Conservation (phyloP, 352 stramenopile species). For the Globisporangium barbulae region DNA sequence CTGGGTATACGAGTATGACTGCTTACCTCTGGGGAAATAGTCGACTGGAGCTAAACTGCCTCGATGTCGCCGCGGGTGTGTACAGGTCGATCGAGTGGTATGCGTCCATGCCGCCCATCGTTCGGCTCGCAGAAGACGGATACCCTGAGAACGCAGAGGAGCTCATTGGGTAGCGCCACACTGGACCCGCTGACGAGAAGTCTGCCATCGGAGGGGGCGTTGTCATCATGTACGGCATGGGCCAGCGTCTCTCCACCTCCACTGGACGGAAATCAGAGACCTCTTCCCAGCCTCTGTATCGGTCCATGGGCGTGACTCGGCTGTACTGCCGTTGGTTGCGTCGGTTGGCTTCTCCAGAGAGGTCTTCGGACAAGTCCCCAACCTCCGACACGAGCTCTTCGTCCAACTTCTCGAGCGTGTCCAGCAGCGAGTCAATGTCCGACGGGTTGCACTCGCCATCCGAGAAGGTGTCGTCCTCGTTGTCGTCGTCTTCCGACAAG, state of each 20-base stretch:
- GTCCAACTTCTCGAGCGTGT: constrained; percentile 22
- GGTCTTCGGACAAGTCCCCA: constrained; percentile 20
- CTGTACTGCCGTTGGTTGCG: background rate
- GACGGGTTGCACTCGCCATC: constrained; percentile 17
- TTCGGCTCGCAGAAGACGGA: background rate
- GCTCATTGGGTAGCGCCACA: constrained; percentile 14
- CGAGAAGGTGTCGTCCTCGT: background rate
- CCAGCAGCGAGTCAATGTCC: constrained; percentile 18
- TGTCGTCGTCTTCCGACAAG: constrained; percentile 7
- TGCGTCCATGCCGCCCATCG: background rate
- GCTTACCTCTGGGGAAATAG: constrained; percentile 13
- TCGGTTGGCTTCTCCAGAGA: background rate
- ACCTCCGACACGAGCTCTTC: constrained; percentile 23
- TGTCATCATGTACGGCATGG: constrained; percentile 4
- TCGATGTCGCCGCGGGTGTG: constrained; percentile 1
- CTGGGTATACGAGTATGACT: no score
- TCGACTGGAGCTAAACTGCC: constrained; percentile 7
- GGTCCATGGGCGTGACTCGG: constrained; percentile 5
- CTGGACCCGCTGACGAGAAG: background rate
- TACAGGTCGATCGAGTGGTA: constrained; percentile 9
- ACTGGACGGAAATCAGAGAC: background rate
- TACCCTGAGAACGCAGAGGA: background rate
- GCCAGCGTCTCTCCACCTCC: constrained; percentile 9
- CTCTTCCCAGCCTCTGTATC: constrained; percentile 11
- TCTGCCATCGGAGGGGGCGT: background rate